phyloP scores from a whole-genome alignment of 805 yeast genomes.

The Hanseniaspora jakobsenii region DNA sequence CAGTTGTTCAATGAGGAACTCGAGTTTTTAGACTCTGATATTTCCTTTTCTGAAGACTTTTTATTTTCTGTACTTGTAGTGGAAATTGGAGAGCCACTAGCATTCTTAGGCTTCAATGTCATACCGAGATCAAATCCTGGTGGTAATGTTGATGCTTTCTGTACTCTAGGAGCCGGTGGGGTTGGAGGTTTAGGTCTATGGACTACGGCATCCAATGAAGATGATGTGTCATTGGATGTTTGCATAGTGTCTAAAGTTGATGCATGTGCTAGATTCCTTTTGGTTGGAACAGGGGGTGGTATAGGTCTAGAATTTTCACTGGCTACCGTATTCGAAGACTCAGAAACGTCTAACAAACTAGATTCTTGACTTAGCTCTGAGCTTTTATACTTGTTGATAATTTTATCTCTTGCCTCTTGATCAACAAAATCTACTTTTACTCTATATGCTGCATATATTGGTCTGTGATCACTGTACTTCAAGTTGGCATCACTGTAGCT shows the following conservation, averaged over 20 bases:
- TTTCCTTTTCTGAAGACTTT: conserved; percentile 23
- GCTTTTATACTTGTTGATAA: conserved; percentile 49
- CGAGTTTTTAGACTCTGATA: conserved; percentile 25
- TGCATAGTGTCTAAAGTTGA: not conserved
- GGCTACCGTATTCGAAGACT: not conserved
- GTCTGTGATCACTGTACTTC: conserved; percentile 76
- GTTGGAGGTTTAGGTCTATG: conserved; percentile 19
- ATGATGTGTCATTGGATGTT: conserved; percentile 1
- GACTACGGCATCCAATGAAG: not conserved
- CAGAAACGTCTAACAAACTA: conserved; percentile 17
- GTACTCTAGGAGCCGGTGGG: conserved; percentile 16
- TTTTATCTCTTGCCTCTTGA: conserved; percentile 41
- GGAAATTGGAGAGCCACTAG: not conserved
- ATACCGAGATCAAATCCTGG: conserved; percentile 16
- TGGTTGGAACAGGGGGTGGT: conserved; percentile 20
- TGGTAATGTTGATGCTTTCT: conserved; percentile 9
- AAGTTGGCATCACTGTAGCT: conserved; percentile 60
- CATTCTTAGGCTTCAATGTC: conserved; percentile 13
- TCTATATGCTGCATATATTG: conserved; percentile 71
- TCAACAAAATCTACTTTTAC: conserved; percentile 59
- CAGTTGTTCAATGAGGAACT: conserved; percentile 9
- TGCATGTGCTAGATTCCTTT: conserved; percentile 14
- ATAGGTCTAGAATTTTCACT: not conserved
- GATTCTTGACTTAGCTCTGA: conserved; percentile 20
- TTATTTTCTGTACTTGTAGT: conserved; percentile 1